Evolutionary conservation across 257 asterid genomes (phyloP), one percentile per base, ranked within the genome.

Genomic region (Scutellaria barbata): DNA sequence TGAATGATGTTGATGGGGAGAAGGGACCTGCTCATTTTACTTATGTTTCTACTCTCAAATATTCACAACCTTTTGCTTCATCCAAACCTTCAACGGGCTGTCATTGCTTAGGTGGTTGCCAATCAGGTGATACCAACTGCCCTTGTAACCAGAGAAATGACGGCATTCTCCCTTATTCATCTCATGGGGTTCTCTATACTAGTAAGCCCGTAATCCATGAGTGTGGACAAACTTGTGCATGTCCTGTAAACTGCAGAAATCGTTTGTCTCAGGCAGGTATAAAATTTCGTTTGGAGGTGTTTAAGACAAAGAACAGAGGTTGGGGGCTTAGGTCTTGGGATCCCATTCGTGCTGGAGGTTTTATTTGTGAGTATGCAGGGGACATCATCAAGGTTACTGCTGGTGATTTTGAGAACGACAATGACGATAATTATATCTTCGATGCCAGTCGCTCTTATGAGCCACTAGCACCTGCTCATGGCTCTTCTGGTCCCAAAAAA

Each of bases 281-380:
- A 30, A 94, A 86, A 77, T 63, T 75, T 67, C 88, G 85, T 57
- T 59, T 94, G 4, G 99, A 94, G 84, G 95, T 94, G 63, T 94
- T 94, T 47, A 94, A 83, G 84, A 94, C 98, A 42, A 84, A 79
- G 82, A 83, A 86, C 63, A 72, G 85, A 74, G 99, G 98, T 7
- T 94, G 99, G 99, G 99, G 98, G 51, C 99, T 94, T 25, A 89
- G 98, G 81, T 94, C 99, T 0, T 94, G 96, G 99, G 98, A 94
- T 62, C 92, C 96, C 13, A 92, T 94, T 33, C 96, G 96, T 22
- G 86, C 87, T 0, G 99, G 99, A 14, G 74, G 78, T 22, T 94
- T 86, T 80, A 82, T 94, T 30, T 94, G 96, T 43, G 99, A 89
- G 83, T 92, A 86, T 76, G 95, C 93, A 0, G 99, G 99, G 33